Percentiles rank a stretch among this genome's conserved stretches.
phyloP scores from a whole-genome alignment of 2,329 filamentous ascomycete species.

The Thelonectria olida region DNA sequence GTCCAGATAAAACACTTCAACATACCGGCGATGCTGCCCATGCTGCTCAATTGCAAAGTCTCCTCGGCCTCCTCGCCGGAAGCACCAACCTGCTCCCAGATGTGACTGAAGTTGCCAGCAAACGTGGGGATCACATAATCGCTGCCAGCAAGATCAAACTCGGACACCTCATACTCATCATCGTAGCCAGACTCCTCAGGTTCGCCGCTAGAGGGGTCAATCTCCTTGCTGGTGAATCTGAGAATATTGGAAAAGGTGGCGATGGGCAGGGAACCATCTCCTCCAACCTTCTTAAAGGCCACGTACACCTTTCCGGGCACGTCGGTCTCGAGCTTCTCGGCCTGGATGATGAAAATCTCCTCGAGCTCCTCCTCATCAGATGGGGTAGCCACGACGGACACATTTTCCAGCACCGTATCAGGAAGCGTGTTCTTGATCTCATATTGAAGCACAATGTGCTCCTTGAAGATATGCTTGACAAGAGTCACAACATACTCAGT shows the following conservation, averaged over 20 bases:
- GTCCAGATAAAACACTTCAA: constrained; percentile 23
- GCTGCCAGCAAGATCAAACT: constrained; percentile 88
- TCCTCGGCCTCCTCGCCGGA: constrained; percentile 89
- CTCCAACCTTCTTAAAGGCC: constrained; percentile 85
- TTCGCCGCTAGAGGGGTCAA: constrained; percentile 92
- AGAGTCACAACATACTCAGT: constrained; percentile 96
- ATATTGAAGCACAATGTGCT: constrained; percentile 94
- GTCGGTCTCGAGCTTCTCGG: constrained; percentile 82
- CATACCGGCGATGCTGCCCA: constrained; percentile 93
- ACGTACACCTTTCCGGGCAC: constrained; percentile 95
- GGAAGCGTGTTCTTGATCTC: constrained; percentile 97
- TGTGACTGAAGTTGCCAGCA: constrained; percentile 91
- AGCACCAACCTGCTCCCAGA: constrained; percentile 95
- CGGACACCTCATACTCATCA: constrained; percentile 96
- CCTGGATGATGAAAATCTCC: constrained; percentile 94
- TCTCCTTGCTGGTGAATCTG: constrained; percentile 98
- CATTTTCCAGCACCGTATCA: constrained; percentile 89
- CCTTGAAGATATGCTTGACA: constrained; percentile 98
- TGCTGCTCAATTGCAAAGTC: constrained; percentile 85
- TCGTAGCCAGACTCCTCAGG: constrained; percentile 94
- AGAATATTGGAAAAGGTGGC: constrained; percentile 90
- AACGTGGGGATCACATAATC: constrained; percentile 96
- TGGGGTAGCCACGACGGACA: constrained; percentile 83
- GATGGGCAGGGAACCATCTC: constrained; percentile 79
- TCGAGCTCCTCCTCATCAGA: constrained; percentile 84